A percentile compares a stretch with the other conserved stretches of the same genome.
phyloP scores from a whole-genome alignment of 495 filamentous ascomycete genomes.

The Cercophora samala region DNA sequence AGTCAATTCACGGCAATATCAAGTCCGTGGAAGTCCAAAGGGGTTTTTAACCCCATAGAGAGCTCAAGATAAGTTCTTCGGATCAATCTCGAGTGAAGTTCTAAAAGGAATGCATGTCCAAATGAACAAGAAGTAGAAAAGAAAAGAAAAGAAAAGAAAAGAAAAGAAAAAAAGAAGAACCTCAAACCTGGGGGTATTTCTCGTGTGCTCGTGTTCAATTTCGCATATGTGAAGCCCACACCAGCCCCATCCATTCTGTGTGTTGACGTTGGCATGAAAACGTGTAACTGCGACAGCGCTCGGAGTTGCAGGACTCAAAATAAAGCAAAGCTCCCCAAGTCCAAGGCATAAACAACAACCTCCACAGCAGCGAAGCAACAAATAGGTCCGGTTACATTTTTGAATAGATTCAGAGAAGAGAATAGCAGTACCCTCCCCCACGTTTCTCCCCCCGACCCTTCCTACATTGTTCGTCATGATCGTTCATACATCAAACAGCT shows the following conservation, averaged over 20 bases:
- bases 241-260: background rate
- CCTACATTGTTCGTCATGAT: constrained; percentile 10
- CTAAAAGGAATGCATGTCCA: constrained; percentile 17
- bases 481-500: constrained; percentile 11
- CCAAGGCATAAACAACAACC: background rate
- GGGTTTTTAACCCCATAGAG: background rate
- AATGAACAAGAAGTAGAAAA: background rate
- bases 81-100: constrained; percentile 15
- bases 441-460: background rate
- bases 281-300: background rate
- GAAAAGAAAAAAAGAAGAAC: too few relatives aligned
- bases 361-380: background rate
- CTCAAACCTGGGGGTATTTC: constrained; percentile 12
- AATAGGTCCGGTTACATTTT: background rate
- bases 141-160: constrained; percentile 11
- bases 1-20: background rate
- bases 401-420: background rate
- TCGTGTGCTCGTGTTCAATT: background rate
- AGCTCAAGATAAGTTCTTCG: constrained; percentile 10
- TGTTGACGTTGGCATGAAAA: background rate
- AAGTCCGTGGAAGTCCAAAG: background rate
- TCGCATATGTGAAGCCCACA: background rate
- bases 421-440: background rate
- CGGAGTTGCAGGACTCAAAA: background rate
- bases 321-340: too few relatives aligned